Percentiles rank a stretch among this genome's conserved stretches.
phyloP scores from a whole-genome alignment of 257 asterid genomes.

The Plantago ovata region DNA sequence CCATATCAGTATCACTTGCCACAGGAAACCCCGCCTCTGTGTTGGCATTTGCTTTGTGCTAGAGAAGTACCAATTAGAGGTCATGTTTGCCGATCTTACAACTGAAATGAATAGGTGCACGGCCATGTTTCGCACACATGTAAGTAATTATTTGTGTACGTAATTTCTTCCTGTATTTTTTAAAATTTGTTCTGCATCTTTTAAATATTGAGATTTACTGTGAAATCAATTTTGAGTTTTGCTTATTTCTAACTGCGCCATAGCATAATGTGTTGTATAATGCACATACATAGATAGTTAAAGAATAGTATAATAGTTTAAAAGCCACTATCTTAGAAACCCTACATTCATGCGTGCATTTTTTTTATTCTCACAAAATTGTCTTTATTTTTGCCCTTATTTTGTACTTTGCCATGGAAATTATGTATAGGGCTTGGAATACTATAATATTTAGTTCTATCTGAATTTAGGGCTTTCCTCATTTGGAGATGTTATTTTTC shows the following conservation, averaged over 20 bases:
- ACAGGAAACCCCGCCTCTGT: slow-evolving; percentile 38
- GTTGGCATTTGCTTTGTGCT: slow-evolving; percentile 37
- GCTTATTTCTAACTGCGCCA: too few relatives aligned
- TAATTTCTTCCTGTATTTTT: background rate
- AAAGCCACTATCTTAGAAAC: too few relatives aligned
- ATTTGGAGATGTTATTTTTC: background rate
- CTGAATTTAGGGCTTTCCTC: background rate
- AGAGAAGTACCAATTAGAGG: slow-evolving; percentile 49
- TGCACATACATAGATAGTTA: too few relatives aligned
- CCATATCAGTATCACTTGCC: slow-evolving; percentile 44
- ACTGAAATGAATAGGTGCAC: slow-evolving; percentile 31
- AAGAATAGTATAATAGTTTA: too few relatives aligned
- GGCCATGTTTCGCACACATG: slow-evolving; percentile 53
- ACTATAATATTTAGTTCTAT: background rate
- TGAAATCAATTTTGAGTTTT: too few relatives aligned
- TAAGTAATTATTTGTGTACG: slow-evolving; percentile 20
- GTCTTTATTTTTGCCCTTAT: too few relatives aligned
- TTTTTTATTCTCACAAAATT: too few relatives aligned
- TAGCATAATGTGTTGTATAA: too few relatives aligned
- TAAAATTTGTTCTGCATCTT: background rate
- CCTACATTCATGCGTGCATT: too few relatives aligned
- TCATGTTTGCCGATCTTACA: slow-evolving; percentile 45
- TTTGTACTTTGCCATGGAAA: background rate
- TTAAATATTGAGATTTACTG: too few relatives aligned
- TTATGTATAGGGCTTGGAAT: background rate